Conservation (phyloP, 2,329 filamentous ascomycete species). For the Penicillium sp. region DNA sequence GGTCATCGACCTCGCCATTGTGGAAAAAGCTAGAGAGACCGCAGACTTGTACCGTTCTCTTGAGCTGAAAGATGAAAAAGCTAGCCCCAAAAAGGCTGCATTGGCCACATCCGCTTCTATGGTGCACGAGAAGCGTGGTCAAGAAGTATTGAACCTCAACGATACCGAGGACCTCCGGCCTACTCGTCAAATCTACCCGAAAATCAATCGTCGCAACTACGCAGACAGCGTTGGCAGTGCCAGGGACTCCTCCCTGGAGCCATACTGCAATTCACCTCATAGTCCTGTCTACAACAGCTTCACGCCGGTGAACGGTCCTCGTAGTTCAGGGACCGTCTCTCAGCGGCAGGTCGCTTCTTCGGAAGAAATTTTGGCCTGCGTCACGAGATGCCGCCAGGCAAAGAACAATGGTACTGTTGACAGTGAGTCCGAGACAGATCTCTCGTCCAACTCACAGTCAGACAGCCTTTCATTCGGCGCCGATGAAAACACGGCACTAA, state of each 20-base stretch:
- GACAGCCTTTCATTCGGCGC: slow-evolving; percentile 1
- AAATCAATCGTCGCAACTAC: slow-evolving; percentile 26
- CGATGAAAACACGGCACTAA: background rate
- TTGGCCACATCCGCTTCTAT: slow-evolving; percentile 13
- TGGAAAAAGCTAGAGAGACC: slow-evolving; percentile 51
- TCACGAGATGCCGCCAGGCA: slow-evolving; percentile 7
- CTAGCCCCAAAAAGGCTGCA: slow-evolving; percentile 6
- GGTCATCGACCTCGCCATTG: slow-evolving; percentile 60
- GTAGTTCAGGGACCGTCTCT: slow-evolving; percentile 19
- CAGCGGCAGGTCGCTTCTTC: slow-evolving; percentile 24
- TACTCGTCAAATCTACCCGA: slow-evolving; percentile 17
- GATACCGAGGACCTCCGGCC: slow-evolving; percentile 1
- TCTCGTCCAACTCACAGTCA: slow-evolving; percentile 12
- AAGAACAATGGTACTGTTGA: slow-evolving; percentile 10
- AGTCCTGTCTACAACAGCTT: slow-evolving; percentile 40
- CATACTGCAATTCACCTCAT: slow-evolving; percentile 40
- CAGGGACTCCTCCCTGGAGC: slow-evolving; percentile 42
- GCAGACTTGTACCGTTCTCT: slow-evolving; percentile 34
- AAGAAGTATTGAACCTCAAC: no score
- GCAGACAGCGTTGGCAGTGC: slow-evolving; percentile 36
- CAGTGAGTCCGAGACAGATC: slow-evolving; percentile 5
- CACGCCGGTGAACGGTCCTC: slow-evolving; percentile 45
- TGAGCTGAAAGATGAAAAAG: slow-evolving; percentile 23
- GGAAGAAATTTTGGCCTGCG: slow-evolving; percentile 23
- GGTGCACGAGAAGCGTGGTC: no score